Evolutionary conservation across 208 protist species (phyloP).

Genomic region (Wallacemonas collosoma): DNA sequence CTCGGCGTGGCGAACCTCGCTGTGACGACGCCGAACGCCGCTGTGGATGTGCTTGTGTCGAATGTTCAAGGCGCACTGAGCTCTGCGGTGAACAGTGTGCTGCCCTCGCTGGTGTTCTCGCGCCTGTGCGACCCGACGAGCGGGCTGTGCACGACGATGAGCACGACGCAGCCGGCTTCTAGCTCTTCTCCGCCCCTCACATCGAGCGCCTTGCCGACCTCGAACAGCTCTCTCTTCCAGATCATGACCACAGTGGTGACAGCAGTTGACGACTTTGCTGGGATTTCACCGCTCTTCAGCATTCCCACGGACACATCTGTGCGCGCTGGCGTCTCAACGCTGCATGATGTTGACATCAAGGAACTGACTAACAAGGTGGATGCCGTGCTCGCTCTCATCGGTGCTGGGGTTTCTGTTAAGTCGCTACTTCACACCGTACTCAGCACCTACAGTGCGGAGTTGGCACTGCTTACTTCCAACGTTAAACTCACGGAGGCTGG

Average conservation of each 20-base stretch:
- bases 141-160: slow-evolving; percentile 15
- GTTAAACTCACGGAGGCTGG: slow-evolving; percentile 1
- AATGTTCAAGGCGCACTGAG: neutral
- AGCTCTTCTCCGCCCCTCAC: neutral
- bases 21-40: slow-evolving; percentile 8
- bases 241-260: neutral
- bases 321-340: neutral
- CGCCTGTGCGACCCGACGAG: slow-evolving; percentile 2
- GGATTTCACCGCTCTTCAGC: neutral
- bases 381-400: neutral
- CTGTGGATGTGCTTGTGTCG: slow-evolving; percentile 5
- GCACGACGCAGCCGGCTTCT: neutral
- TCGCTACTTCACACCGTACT: neutral
- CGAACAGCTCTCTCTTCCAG: neutral
- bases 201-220: neutral
- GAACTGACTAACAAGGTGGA: neutral
- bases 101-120: slow-evolving; percentile 12
- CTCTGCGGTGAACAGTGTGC: neutral
- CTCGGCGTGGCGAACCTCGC: neutral
- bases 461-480: neutral
- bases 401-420: neutral
- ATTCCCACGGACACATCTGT: neutral
- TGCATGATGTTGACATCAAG: neutral
- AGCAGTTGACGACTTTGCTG: slow-evolving; percentile 1
- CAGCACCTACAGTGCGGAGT: neutral